These are phyloP conservation scores for Mycena belliarum DNA, from an alignment of 768 basidiomycete species.

Conservation along the genomic window DNA sequence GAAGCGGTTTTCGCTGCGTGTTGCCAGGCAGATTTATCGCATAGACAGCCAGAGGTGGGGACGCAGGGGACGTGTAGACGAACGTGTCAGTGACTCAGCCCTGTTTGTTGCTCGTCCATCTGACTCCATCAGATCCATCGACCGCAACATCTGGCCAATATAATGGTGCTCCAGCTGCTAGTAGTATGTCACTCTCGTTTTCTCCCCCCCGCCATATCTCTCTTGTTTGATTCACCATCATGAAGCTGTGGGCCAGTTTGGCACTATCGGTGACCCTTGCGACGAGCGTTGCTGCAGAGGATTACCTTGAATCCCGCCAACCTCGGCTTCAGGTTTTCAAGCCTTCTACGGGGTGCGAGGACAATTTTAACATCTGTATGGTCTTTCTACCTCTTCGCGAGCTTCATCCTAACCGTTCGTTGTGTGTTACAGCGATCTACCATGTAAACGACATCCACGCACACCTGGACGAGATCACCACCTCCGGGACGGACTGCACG, in stretches of 20 bases:
- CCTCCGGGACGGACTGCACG: constrained; percentile 38
- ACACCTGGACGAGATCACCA: constrained; percentile 41
- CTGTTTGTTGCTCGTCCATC: too few relatives aligned
- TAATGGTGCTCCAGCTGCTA: too few relatives aligned
- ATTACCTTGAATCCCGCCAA: not conserved
- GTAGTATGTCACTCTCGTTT: not conserved
- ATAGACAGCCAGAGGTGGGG: too few relatives aligned
- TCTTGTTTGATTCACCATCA: not conserved
- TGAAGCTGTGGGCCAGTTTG: not conserved
- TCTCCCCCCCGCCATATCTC: not conserved
- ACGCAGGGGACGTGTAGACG: too few relatives aligned
- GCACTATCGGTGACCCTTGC: not conserved
- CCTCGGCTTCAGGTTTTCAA: not conserved
- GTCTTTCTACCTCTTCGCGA: not conserved
- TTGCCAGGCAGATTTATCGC: too few relatives aligned
- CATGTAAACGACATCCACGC: constrained; percentile 49
- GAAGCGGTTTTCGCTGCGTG: too few relatives aligned
- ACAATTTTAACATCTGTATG: constrained; percentile 13
- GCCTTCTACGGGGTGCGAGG: not conserved
- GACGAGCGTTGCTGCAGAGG: not conserved
- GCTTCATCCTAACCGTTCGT: constrained; percentile 2
- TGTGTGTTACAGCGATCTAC: constrained; percentile 28
- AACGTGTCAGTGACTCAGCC: too few relatives aligned
- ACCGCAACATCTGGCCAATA: too few relatives aligned
- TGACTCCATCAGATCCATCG: too few relatives aligned